A percentile compares a stretch with the other conserved stretches of the same genome.
These are phyloP conservation scores for Speleostelium caveatum DNA, from an alignment of 78 protist genomes.

Conservation along the genomic window DNA sequence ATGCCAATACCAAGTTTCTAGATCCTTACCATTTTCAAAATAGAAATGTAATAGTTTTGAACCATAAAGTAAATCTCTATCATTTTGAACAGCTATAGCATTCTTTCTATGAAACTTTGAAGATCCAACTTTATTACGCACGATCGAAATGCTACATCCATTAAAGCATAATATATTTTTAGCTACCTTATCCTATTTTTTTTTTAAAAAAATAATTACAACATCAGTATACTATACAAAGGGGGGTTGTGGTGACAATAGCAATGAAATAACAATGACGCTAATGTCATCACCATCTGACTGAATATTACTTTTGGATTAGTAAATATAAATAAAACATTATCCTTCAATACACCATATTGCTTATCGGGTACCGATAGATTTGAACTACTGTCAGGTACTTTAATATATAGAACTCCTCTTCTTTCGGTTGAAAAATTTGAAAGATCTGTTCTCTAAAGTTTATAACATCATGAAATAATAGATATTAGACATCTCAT, in stretches of 20 bases:
- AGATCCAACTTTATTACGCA: conserved; percentile 63
- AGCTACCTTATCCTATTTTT: conserved; percentile 51
- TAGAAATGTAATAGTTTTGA: conserved; percentile 59
- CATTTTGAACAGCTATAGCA: conserved; percentile 33
- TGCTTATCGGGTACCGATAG: conserved; percentile 16
- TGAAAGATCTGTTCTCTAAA: conserved; percentile 40
- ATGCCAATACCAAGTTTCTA: conserved; percentile 71
- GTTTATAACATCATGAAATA: background rate
- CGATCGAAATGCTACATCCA: conserved; percentile 43
- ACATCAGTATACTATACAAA: no score
- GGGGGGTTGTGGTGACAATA: background rate
- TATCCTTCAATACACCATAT: conserved; percentile 51
- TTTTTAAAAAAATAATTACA: no score
- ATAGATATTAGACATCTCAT: background rate
- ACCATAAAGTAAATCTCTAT: conserved; percentile 42
- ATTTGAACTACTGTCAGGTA: conserved; percentile 37
- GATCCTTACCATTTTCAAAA: conserved; percentile 61
- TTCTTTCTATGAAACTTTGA: conserved; percentile 65
- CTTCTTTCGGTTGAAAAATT: conserved; percentile 36
- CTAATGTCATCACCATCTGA: background rate
- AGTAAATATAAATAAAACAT: conserved; percentile 53
- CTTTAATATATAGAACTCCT: conserved; percentile 34
- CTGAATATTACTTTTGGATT: conserved; percentile 35
- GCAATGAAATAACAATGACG: background rate
- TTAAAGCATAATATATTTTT: conserved; percentile 54